A percentile compares a stretch with the other conserved stretches of the same genome.
phyloP scores from a whole-genome alignment of 345 rosid species.

The Turritis glabra region DNA sequence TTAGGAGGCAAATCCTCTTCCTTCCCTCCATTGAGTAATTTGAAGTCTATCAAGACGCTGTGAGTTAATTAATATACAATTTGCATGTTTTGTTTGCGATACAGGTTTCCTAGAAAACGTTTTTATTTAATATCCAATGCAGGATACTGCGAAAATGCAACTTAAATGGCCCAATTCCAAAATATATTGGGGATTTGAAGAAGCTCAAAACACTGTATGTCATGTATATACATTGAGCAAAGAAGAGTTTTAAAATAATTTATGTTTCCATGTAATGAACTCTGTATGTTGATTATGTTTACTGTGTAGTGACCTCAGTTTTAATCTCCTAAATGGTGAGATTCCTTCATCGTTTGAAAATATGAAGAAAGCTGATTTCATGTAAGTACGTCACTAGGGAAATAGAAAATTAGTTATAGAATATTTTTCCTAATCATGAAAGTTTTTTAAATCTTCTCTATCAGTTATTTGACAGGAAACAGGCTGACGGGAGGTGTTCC shows the following conservation, averaged over 20 bases:
- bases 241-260: neutral
- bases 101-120: neutral
- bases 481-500: constrained; percentile 70
- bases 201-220: constrained; percentile 79
- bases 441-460: constrained; percentile 9
- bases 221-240: neutral
- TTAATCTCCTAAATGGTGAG: constrained; percentile 67
- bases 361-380: constrained; percentile 59
- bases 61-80: constrained; percentile 48
- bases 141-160: constrained; percentile 73
- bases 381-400: constrained; percentile 50
- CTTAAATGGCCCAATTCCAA: constrained; percentile 61
- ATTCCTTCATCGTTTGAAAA: constrained; percentile 59
- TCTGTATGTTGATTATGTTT: constrained; percentile 13
- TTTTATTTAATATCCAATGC: constrained; percentile 29
- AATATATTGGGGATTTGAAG: constrained; percentile 53
- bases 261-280: neutral
- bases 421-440: neutral
- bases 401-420: neutral
- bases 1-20: constrained; percentile 56
- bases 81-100: neutral
- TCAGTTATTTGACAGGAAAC: constrained; percentile 77
- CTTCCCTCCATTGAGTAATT: constrained; percentile 55
- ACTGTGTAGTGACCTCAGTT: constrained; percentile 77
- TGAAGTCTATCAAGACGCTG: constrained; percentile 71